Percentiles rank a stretch among this genome's conserved stretches.
Conservation (phyloP, 1,139 yeast genomes). For the Yamadazyma sp. region DNA sequence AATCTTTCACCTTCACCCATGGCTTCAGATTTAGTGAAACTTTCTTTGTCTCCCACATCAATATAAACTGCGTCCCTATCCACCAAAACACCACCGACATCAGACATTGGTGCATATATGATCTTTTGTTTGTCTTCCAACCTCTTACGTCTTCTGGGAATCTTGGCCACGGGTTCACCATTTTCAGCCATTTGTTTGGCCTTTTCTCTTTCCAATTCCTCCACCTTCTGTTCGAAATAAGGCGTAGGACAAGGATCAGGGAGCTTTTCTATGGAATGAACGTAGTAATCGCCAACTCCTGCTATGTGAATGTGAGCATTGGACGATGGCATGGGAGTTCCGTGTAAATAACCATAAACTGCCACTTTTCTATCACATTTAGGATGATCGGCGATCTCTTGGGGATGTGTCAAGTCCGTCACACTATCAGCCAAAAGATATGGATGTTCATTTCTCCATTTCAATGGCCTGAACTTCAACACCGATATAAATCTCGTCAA, state of each 20-base stretch:
- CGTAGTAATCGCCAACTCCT: conserved; percentile 88
- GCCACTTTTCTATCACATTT: conserved; percentile 90
- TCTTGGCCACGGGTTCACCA: conserved; percentile 55
- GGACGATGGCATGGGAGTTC: conserved; percentile 76
- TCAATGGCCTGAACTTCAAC: conserved; percentile 96
- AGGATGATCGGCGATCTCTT: conserved; percentile 69
- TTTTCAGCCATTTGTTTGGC: conserved; percentile 61
- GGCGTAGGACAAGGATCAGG: conserved; percentile 99
- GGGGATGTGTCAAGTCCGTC: conserved; percentile 95
- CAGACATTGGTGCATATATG: conserved; percentile 98
- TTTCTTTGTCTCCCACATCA: conserved; percentile 69
- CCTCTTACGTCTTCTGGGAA: conserved; percentile 76
- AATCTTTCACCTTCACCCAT: conserved; percentile 80
- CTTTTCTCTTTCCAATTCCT: conserved; percentile 71
- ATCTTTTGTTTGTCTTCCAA: conserved; percentile 92
- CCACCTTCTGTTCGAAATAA: conserved; percentile 78
- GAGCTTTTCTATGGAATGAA: conserved; percentile 75
- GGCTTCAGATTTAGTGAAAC: conserved; percentile 67
- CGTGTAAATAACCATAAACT: conserved; percentile 90
- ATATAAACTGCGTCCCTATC: conserved; percentile 97
- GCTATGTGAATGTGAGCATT: conserved; percentile 89
- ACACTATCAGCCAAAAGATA: conserved; percentile 88
- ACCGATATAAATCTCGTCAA: conserved; percentile 91
- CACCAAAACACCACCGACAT: conserved; percentile 94
- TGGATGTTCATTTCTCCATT: conserved; percentile 99